These are phyloP conservation scores for Camellia lanceoleosa DNA, from an alignment of 148 eudicot species.

Conservation along the genomic window DNA sequence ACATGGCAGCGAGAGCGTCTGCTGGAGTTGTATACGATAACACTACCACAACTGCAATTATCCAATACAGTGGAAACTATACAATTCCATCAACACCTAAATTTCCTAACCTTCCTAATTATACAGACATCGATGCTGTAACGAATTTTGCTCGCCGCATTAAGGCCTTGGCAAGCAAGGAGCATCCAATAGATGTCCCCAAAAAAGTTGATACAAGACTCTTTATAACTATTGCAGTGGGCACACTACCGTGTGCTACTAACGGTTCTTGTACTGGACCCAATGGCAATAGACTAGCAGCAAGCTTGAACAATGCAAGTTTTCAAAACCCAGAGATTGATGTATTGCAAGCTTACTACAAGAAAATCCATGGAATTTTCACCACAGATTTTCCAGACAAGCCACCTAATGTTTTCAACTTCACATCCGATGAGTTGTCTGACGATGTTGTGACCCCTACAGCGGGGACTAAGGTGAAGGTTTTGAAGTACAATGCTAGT, in stretches of 20 bases:
- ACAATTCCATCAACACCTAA: neutral
- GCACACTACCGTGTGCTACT: neutral
- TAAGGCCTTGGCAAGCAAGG: neutral
- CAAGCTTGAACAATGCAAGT: slow-evolving; percentile 18
- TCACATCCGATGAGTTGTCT: slow-evolving; percentile 2
- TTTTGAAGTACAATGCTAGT: slow-evolving; percentile 14
- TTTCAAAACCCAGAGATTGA: slow-evolving; percentile 13
- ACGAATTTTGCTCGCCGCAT: slow-evolving; percentile 1
- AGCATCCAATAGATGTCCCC: slow-evolving; percentile 16
- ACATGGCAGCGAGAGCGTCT: slow-evolving; percentile 24
- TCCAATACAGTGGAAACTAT: slow-evolving; percentile 5
- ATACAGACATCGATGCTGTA: slow-evolving; percentile 13
- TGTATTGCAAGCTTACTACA: slow-evolving; percentile 21
- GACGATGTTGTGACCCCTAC: neutral
- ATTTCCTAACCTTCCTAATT: slow-evolving; percentile 18
- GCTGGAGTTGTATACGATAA: slow-evolving; percentile 10
- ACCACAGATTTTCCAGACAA: slow-evolving; percentile 16
- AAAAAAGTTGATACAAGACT: neutral
- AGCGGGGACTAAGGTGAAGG: slow-evolving; percentile 16
- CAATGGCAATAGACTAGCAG: neutral
- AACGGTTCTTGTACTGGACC: slow-evolving; percentile 13
- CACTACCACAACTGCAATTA: slow-evolving; percentile 24
- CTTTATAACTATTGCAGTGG: slow-evolving; percentile 5
- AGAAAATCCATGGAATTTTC: slow-evolving; percentile 1
- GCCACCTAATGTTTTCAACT: slow-evolving; percentile 11